Evolutionary conservation across 2,329 filamentous ascomycete genomes (phyloP).

Genomic region (Penicillium brasilianum): DNA sequence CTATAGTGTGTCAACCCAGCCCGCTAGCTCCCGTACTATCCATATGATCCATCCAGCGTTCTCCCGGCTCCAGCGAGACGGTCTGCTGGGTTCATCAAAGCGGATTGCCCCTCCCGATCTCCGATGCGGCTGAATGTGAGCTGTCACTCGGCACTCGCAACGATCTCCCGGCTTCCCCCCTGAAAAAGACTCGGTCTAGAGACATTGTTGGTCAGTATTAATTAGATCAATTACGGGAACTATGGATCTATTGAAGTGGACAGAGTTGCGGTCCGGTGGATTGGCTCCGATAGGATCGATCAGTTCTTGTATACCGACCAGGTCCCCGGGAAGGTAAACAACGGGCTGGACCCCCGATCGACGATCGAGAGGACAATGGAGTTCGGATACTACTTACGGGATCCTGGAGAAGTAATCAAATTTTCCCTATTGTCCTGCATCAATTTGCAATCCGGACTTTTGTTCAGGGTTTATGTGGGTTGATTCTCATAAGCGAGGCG

Average conservation of each 20-base stretch:
- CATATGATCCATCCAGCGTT: constrained; percentile 26
- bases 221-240: not conserved
- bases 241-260: not conserved
- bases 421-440: not conserved
- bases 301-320: not conserved
- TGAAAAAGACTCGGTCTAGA: not conserved
- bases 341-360: constrained; percentile 1
- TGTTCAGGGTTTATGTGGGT: not conserved
- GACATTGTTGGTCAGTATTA: not conserved
- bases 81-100: constrained; percentile 4
- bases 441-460: constrained; percentile 13
- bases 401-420: not conserved
- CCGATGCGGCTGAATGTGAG: constrained; percentile 24
- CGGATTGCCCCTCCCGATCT: constrained; percentile 20
- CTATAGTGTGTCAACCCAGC: constrained; percentile 19
- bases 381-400: not conserved
- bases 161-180: constrained; percentile 8
- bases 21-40: constrained; percentile 25
- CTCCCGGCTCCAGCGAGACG: not conserved
- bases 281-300: not conserved
- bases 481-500: constrained; percentile 15
- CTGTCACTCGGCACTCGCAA: constrained; percentile 16
- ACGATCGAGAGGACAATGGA: not conserved
- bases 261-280: not conserved
- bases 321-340: not conserved